Conservation (phyloP, 345 rosid species). For the Ceriops decandra region DNA sequence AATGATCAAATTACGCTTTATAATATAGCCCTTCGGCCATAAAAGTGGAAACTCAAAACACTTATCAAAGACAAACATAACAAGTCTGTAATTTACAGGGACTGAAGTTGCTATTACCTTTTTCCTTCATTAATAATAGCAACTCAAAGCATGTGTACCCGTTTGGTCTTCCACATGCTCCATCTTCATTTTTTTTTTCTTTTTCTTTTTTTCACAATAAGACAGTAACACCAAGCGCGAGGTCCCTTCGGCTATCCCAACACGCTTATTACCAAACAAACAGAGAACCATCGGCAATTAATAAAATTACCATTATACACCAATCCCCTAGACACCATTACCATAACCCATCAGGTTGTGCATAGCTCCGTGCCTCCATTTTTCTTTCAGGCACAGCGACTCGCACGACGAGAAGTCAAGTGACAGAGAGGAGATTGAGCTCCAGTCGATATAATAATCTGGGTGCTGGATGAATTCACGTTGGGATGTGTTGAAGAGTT, state of each 20-base stretch:
- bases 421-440: slow-evolving; percentile 58
- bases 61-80: slow-evolving; percentile 4
- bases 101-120: neutral
- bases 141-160: slow-evolving; percentile 32
- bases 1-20: no score
- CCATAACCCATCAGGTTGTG: neutral
- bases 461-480: slow-evolving; percentile 20
- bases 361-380: slow-evolving; percentile 32
- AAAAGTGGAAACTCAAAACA: neutral
- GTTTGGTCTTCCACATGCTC: slow-evolving; percentile 36
- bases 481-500: slow-evolving; percentile 22
- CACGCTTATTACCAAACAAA: slow-evolving; percentile 22
- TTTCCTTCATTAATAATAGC: neutral
- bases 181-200: neutral
- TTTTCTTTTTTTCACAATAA: neutral
- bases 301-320: slow-evolving; percentile 8
- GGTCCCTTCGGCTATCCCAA: slow-evolving; percentile 34
- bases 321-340: neutral
- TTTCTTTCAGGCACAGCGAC: slow-evolving; percentile 31
- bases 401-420: slow-evolving; percentile 43
- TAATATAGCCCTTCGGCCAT: no score
- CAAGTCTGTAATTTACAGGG: slow-evolving; percentile 5
- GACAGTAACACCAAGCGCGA: slow-evolving; percentile 21
- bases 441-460: slow-evolving; percentile 47
- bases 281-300: neutral